phyloP scores from a whole-genome alignment of 805 yeast genomes.

The Schizosaccharomyces lindneri region DNA sequence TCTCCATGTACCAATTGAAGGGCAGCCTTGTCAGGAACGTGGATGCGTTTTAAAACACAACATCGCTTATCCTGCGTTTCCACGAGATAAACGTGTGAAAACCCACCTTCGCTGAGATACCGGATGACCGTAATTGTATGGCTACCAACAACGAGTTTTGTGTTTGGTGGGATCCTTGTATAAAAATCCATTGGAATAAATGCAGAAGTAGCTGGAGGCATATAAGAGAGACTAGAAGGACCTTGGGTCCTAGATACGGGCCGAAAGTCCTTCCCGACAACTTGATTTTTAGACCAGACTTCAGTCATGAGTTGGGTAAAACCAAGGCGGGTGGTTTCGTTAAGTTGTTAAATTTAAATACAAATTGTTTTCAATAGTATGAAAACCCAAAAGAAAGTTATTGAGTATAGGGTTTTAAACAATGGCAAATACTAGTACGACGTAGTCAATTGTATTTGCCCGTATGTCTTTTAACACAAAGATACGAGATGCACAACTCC shows the following conservation, averaged over 20 bases:
- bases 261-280: background rate
- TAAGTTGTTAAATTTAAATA: too few relatives aligned
- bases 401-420: too few relatives aligned
- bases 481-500: too few relatives aligned
- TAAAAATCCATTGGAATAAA: background rate
- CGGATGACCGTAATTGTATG: conserved; percentile 44
- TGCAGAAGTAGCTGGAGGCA: background rate
- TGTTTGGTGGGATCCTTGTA: conserved; percentile 30
- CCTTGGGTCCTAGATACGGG: background rate
- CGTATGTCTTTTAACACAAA: too few relatives aligned
- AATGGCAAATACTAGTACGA: too few relatives aligned
- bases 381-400: too few relatives aligned
- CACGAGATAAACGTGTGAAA: conserved; percentile 60
- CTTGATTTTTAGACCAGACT: background rate
- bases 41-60: conserved; percentile 68
- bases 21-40: conserved; percentile 72
- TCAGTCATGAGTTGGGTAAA: background rate
- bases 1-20: conserved; percentile 71
- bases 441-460: too few relatives aligned
- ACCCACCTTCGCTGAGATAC: conserved; percentile 73
- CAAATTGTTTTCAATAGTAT: too few relatives aligned
- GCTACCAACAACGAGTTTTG: conserved; percentile 57
- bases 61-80: conserved; percentile 21
- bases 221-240: background rate
- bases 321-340: too few relatives aligned